Evolutionary conservation across 148 eudicot species (phyloP).

Genomic region (Pharnaceum exiguum): DNA sequence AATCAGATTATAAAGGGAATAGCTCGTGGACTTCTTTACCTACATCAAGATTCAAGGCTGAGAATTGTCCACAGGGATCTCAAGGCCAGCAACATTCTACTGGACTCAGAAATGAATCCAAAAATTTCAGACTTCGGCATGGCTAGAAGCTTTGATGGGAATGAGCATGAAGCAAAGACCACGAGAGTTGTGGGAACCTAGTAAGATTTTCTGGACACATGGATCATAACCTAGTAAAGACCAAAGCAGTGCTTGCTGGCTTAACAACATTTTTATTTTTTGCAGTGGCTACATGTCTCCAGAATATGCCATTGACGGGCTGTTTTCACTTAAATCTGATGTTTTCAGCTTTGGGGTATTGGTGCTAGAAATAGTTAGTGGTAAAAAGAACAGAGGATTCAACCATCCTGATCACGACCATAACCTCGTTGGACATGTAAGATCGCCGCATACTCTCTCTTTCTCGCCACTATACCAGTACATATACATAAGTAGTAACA

Average conservation of each 20-base stretch:
- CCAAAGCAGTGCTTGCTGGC: too few relatives aligned
- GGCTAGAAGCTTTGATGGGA: constrained; percentile 24
- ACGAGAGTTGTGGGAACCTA: constrained; percentile 23
- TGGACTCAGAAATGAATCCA: constrained; percentile 29
- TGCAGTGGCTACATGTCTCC: constrained; percentile 24
- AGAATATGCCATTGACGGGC: constrained; percentile 20
- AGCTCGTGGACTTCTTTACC: constrained; percentile 28
- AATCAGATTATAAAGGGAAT: constrained; percentile 22
- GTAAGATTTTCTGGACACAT: too few relatives aligned
- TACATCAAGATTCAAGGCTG: constrained; percentile 34
- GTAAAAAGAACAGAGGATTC: constrained; percentile 18
- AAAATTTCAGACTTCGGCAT: constrained; percentile 31
- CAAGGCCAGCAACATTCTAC: constrained; percentile 25
- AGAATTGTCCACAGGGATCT: constrained; percentile 28
- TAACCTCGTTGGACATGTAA: constrained; percentile 25
- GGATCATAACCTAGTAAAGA: too few relatives aligned
- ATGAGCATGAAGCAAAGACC: constrained; percentile 14
- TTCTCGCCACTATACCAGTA: neutral
- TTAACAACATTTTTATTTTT: neutral
- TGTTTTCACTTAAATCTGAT: constrained; percentile 24
- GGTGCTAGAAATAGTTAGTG: constrained; percentile 19
- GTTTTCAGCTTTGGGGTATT: constrained; percentile 25
- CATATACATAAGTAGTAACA: neutral
- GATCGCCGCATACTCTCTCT: neutral
- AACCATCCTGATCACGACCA: constrained; percentile 18